A percentile compares a stretch with the other conserved stretches of the same genome.
Evolutionary conservation across 2,329 filamentous ascomycete genomes (phyloP).

Genomic region (Talaromyces sp.): DNA sequence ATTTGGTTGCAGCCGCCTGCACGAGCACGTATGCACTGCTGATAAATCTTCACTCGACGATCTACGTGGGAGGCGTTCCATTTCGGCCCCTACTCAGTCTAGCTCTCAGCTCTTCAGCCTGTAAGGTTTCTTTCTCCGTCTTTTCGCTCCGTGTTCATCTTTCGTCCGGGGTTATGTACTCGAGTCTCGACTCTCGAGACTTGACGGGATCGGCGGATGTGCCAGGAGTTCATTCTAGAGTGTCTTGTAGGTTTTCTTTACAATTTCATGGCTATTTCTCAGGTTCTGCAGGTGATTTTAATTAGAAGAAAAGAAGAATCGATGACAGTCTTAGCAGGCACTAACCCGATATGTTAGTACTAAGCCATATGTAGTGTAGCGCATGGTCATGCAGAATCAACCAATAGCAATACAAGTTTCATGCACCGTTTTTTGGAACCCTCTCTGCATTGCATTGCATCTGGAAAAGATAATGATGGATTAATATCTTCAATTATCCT

Average conservation of each 20-base stretch:
- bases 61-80: conserved; percentile 4
- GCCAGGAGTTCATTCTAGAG: not conserved
- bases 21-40: not conserved
- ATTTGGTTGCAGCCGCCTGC: not conserved
- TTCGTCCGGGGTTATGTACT: not conserved
- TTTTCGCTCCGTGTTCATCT: not conserved
- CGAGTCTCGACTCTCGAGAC: not conserved
- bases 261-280: not conserved
- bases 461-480: too few relatives aligned
- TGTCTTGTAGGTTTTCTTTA: not conserved
- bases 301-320: not conserved
- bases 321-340: not conserved
- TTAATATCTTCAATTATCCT: not conserved
- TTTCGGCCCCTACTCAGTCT: conserved; percentile 7
- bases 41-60: not conserved
- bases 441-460: too few relatives aligned
- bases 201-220: not conserved
- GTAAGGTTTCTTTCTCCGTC: not conserved
- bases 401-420: not conserved
- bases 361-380: not conserved
- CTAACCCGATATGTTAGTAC: not conserved
- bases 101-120: not conserved
- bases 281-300: not conserved
- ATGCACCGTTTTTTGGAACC: not conserved
- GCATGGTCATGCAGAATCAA: not conserved